Evolutionary conservation across 768 basidiomycete species (phyloP).

Genomic region (Suillus subaureus): DNA sequence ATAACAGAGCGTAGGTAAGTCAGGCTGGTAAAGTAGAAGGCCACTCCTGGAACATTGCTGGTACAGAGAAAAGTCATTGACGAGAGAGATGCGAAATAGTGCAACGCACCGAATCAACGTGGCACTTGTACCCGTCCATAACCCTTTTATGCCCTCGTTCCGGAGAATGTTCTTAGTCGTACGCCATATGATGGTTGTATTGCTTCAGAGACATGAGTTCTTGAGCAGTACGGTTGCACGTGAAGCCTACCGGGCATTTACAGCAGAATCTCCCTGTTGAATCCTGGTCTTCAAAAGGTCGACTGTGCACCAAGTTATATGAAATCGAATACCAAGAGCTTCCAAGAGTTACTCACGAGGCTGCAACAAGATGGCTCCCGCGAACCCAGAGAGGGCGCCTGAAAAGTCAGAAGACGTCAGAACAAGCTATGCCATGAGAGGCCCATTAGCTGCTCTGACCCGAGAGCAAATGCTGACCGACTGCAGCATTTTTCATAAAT

Average conservation of each 20-base stretch:
- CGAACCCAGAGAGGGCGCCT: slow-evolving; percentile 82
- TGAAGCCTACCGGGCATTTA: slow-evolving; percentile 40
- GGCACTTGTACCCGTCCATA: slow-evolving; percentile 89
- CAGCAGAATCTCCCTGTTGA: slow-evolving; percentile 71
- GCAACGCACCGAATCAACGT: slow-evolving; percentile 66
- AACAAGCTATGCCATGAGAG: neutral
- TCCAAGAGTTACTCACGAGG: slow-evolving; percentile 54
- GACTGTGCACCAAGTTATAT: slow-evolving; percentile 44
- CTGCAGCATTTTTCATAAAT: slow-evolving; percentile 28
- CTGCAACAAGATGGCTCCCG: slow-evolving; percentile 74
- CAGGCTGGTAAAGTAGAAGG: slow-evolving; percentile 86
- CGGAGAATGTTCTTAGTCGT: slow-evolving; percentile 60
- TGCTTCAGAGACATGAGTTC: slow-evolving; percentile 23
- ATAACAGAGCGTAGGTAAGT: slow-evolving; percentile 80
- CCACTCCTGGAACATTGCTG: slow-evolving; percentile 93
- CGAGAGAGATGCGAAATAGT: neutral
- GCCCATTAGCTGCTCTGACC: slow-evolving; percentile 13
- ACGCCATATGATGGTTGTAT: slow-evolving; percentile 45
- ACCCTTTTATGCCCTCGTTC: slow-evolving; percentile 64
- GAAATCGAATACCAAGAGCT: neutral
- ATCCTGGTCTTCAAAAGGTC: slow-evolving; percentile 92
- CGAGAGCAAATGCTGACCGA: slow-evolving; percentile 32
- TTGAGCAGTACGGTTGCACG: neutral
- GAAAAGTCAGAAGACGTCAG: neutral
- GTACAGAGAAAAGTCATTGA: slow-evolving; percentile 8